These are phyloP conservation scores for Termitomyces sp. DNA, from an alignment of 768 basidiomycete genomes.

Conservation along the genomic window DNA sequence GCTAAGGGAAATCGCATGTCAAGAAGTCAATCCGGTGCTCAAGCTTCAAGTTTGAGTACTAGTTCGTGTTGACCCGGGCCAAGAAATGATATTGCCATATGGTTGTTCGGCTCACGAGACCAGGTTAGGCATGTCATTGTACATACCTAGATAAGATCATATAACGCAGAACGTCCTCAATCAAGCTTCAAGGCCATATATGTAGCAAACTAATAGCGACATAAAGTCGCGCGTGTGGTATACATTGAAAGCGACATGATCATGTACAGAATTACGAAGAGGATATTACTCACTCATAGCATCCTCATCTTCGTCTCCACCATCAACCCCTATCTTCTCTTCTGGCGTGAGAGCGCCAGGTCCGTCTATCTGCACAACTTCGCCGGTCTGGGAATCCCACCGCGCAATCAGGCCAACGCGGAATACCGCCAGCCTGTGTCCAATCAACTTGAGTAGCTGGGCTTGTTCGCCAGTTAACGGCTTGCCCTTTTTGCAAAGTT, in stretches of 20 bases:
- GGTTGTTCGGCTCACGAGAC: neutral
- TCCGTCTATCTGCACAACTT: constrained; percentile 58
- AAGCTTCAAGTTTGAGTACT: neutral
- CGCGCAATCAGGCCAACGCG: constrained; percentile 64
- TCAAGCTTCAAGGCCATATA: neutral
- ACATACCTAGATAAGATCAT: too few species aligned
- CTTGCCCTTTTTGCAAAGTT: constrained; percentile 81
- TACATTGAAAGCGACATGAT: constrained; percentile 13
- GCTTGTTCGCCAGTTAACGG: constrained; percentile 82
- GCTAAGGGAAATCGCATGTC: constrained; percentile 53
- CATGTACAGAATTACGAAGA: constrained; percentile 2
- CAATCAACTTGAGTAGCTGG: constrained; percentile 88
- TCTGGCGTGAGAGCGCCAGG: constrained; percentile 33
- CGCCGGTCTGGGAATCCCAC: constrained; percentile 69
- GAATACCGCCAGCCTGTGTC: constrained; percentile 86
- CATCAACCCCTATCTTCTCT: constrained; percentile 29
- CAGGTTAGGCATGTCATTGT: too few species aligned
- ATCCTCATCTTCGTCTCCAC: constrained; percentile 24
- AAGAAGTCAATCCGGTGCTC: neutral
- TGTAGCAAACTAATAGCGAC: neutral
- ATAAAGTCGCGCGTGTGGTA: constrained; percentile 14
- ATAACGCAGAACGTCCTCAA: too few species aligned
- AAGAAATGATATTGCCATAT: neutral
- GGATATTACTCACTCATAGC: constrained; percentile 49
- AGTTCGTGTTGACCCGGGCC: neutral